A percentile compares a stretch with the other conserved stretches of the same genome.
Evolutionary conservation across 2,329 filamentous ascomycete species (phyloP).

Genomic region (Trichoderma afroharzianum): DNA sequence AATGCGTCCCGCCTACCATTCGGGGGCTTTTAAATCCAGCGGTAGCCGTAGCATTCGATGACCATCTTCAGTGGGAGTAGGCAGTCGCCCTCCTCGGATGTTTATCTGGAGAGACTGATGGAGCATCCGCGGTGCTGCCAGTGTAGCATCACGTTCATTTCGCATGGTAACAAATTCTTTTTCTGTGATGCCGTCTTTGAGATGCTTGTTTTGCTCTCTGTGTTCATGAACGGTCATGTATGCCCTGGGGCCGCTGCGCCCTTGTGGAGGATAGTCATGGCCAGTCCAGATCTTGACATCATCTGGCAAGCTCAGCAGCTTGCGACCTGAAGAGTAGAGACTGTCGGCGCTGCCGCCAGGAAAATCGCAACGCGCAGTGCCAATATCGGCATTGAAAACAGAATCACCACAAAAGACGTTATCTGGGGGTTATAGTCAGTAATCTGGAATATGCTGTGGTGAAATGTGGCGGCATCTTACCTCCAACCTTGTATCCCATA

Average conservation of each 20-base stretch:
- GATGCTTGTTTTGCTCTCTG: constrained; percentile 44
- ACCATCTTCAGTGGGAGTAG: constrained; percentile 29
- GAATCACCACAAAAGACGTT: constrained; percentile 53
- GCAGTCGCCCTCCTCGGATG: constrained; percentile 46
- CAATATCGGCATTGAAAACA: constrained; percentile 50
- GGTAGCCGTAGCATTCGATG: constrained; percentile 37
- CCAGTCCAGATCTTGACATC: constrained; percentile 50
- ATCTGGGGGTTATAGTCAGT: constrained; percentile 21
- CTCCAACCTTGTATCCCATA: constrained; percentile 54
- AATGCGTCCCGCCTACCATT: background rate
- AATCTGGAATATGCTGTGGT: background rate
- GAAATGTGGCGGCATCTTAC: constrained; percentile 22
- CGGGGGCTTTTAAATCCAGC: constrained; percentile 24
- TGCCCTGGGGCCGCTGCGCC: constrained; percentile 33
- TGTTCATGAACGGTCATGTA: constrained; percentile 47
- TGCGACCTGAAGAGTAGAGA: constrained; percentile 43
- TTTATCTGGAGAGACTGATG: constrained; percentile 52
- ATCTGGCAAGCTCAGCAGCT: constrained; percentile 40
- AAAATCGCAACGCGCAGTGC: constrained; percentile 53
- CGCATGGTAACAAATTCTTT: constrained; percentile 45
- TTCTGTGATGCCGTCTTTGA: constrained; percentile 39
- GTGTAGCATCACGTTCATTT: constrained; percentile 38
- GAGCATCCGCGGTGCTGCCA: constrained; percentile 45
- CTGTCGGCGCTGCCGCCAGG: constrained; percentile 45
- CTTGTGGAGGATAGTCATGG: constrained; percentile 49